Evolutionary conservation across 805 yeast genomes (phyloP), one percentile per base, ranked within the genome.

Genomic region (Ogataea polymorpha): DNA sequence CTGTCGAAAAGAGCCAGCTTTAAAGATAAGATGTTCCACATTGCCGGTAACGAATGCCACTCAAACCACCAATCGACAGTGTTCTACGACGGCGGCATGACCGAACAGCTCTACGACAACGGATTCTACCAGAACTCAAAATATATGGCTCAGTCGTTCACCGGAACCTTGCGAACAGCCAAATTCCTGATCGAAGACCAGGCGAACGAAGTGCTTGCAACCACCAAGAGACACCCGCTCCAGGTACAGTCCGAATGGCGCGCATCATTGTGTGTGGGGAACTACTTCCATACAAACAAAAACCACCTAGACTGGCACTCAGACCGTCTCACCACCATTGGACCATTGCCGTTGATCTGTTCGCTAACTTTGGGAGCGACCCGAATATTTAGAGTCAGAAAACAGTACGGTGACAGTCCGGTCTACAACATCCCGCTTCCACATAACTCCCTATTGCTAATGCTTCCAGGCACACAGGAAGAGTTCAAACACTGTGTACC

Each of bases 381-480:
- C 0, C 65, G 95, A 28, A 81, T 78, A 45, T 86, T 86, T 53
- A 59, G 88, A 28, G 57, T 84, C 5, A 62, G 81, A 40, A 70
- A 69, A 41, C 62, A 54, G 20, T 67, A 74, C 39, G 61, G 52
- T 18, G 42, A 52, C 27, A 52, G 50, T 40, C 68, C 38, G 55
- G 77, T 17, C 67, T 71, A 55, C 63, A 59, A 83, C 21, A 67
- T 82, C 1, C 82, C 79, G n/a, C 54, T 82, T 3, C 83, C 86
- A 0, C 89, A 86, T 56, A 86, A 86, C 53, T 71, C 86, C 7
- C 57, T 86, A 27, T 52, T 85, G 2, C 61, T 86, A 2, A 85
- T 86, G 95, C 79, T 81, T 44, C 83, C 87, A 1, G 88, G 87
- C 0, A 80, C 86, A 46, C 95, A 86, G 56, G 95, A 86, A 48